Evolutionary conservation across 306 rosid genomes (phyloP).

Genomic region (Cucumis sativus): DNA sequence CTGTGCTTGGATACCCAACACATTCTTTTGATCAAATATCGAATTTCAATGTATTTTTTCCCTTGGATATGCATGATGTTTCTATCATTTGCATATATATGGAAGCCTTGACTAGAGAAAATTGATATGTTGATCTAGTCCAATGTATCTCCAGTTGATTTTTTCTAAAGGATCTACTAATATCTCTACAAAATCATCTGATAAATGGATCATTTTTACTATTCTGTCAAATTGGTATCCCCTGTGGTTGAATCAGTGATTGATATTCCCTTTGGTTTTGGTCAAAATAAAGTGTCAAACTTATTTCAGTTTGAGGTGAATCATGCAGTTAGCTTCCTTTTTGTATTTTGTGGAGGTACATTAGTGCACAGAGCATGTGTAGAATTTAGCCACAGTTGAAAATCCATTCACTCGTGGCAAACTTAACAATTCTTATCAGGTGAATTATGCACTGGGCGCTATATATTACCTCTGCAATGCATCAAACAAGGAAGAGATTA

Average conservation of each 20-base stretch:
- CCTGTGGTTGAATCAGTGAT: not conserved
- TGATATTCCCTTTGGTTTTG: not conserved
- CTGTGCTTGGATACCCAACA: not conserved
- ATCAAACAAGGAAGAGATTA: conserved; percentile 46
- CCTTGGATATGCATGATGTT: not conserved
- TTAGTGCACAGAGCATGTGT: not conserved
- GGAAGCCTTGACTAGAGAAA: not conserved
- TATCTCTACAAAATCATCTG: not conserved
- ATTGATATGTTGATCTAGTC: not conserved
- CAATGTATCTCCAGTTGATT: not conserved
- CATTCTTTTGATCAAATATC: not conserved
- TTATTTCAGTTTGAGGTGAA: not conserved
- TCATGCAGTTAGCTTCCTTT: not conserved
- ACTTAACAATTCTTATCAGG: conserved; percentile 20
- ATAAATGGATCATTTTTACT: not conserved
- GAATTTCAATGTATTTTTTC: not conserved
- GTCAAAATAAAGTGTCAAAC: not conserved
- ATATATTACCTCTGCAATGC: conserved; percentile 58
- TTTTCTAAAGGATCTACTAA: not conserved
- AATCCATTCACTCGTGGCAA: not conserved
- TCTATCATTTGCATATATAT: not conserved
- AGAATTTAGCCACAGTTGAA: not conserved
- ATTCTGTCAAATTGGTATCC: not conserved
- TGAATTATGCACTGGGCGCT: conserved; percentile 69
- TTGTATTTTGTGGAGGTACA: not conserved